Conservation (phyloP, 2,329 filamentous ascomycete genomes). For the Phialemoniopsis sp. region DNA sequence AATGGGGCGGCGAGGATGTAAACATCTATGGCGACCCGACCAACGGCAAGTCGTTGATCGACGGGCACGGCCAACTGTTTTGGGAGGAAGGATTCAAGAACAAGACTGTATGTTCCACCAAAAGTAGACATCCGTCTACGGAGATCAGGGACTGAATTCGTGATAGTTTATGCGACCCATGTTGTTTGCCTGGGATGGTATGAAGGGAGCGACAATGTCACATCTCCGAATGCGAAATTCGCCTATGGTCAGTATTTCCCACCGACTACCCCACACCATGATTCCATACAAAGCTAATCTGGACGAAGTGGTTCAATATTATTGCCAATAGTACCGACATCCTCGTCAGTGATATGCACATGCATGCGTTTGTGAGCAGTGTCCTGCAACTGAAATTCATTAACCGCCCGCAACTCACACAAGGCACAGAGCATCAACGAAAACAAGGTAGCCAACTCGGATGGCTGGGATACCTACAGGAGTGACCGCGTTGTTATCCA, state of each 20-base stretch:
- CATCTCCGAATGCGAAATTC: constrained; percentile 48
- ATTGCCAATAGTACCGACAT: constrained; percentile 50
- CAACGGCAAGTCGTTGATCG: constrained; percentile 28
- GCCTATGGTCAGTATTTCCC: constrained; percentile 34
- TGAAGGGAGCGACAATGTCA: constrained; percentile 22
- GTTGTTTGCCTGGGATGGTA: constrained; percentile 46
- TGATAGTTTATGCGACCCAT: constrained; percentile 33
- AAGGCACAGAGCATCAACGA: constrained; percentile 24
- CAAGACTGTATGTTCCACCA: too few species aligned
- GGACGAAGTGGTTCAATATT: constrained; percentile 47
- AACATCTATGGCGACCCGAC: constrained; percentile 51
- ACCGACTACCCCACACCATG: too few species aligned
- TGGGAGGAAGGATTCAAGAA: too few species aligned
- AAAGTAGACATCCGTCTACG: too few species aligned
- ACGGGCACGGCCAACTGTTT: too few species aligned
- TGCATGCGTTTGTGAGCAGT: constrained; percentile 14
- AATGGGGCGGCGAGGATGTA: constrained; percentile 62
- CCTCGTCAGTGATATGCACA: constrained; percentile 47
- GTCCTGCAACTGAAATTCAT: too few species aligned
- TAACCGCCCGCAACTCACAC: too few species aligned
- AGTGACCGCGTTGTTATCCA: constrained; percentile 57
- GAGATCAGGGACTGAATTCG: too few species aligned
- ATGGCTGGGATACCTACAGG: constrained; percentile 59
- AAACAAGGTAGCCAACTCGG: constrained; percentile 60
- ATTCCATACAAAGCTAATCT: background rate